phyloP scores from a whole-genome alignment of 305 asterid species.

The Striga hermonthica region DNA sequence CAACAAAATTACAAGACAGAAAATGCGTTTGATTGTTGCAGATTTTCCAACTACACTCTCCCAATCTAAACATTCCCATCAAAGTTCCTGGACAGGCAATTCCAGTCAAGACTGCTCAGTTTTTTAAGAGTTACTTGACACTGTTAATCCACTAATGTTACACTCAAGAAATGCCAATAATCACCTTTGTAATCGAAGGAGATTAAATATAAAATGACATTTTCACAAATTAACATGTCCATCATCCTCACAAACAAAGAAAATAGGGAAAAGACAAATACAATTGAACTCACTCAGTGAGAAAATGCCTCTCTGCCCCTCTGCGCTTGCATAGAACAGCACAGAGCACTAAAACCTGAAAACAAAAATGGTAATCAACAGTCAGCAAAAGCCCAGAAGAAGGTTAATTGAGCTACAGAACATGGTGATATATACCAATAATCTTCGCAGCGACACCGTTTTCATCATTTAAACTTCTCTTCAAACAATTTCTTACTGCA shows the following conservation, averaged over 20 bases:
- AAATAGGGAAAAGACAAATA: not conserved
- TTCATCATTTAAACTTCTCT: not conserved
- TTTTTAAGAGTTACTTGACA: no score
- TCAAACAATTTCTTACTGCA: conserved; percentile 9
- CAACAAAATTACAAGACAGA: no score
- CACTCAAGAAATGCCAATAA: no score
- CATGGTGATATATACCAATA: not conserved
- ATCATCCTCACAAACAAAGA: no score
- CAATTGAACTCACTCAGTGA: conserved; percentile 35
- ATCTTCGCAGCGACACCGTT: conserved; percentile 10
- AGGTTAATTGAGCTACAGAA: not conserved
- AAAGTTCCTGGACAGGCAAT: no score
- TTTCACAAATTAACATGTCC: no score
- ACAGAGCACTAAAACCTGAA: not conserved
- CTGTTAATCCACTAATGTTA: no score
- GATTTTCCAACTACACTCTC: not conserved
- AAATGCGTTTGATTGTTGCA: not conserved
- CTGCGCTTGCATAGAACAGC: conserved; percentile 31
- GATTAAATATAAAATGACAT: no score
- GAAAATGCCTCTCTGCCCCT: conserved; percentile 26
- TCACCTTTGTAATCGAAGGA: no score
- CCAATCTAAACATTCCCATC: not conserved
- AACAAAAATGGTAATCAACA: not conserved
- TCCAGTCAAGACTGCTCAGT: no score
- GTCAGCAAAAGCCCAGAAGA: conserved; percentile 11